These are phyloP conservation scores for Prunus salicina DNA, from an alignment of 306 rosid genomes.

Conservation along the genomic window DNA sequence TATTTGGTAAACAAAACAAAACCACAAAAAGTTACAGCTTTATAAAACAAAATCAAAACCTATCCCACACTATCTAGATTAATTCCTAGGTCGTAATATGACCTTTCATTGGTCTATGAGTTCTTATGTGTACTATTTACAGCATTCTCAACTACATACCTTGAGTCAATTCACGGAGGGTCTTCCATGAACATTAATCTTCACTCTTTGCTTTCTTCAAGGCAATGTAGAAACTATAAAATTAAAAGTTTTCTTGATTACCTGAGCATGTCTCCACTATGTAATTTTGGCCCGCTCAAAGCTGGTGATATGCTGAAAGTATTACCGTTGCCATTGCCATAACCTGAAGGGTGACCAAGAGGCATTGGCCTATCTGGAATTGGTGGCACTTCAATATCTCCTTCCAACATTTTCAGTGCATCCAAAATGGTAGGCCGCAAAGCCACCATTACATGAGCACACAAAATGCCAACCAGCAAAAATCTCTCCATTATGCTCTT, in stretches of 20 bases:
- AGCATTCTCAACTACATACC: conserved; percentile 12
- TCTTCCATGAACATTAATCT: conserved; percentile 25
- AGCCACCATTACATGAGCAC: conserved; percentile 97
- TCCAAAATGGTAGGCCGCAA: conserved; percentile 81
- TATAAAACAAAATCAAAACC: conserved; percentile 8
- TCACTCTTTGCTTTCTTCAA: conserved; percentile 7
- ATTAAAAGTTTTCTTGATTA: conserved; percentile 28
- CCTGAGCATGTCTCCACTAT: conserved; percentile 78
- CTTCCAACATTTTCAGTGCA: conserved; percentile 96
- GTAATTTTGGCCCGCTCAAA: conserved; percentile 65
- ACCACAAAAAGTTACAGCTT: conserved; percentile 16
- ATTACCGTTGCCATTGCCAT: conserved; percentile 40
- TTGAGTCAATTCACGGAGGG: conserved; percentile 14
- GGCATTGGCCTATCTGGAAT: conserved; percentile 97
- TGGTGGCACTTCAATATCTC: conserved; percentile 81
- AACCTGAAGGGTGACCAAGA: conserved; percentile 68
- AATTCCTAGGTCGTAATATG: neutral
- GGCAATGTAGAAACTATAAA: conserved; percentile 10
- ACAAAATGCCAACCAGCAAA: conserved; percentile 78
- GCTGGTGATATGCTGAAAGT: conserved; percentile 78
- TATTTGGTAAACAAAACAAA: conserved; percentile 17
- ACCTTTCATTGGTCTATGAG: conserved; percentile 11
- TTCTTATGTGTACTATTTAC: conserved; percentile 17
- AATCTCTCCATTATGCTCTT: conserved; percentile 88
- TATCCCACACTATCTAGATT: conserved; percentile 3